These are phyloP conservation scores for Talaromyces ruber DNA, from an alignment of 495 filamentous ascomycete genomes.

Conservation along the genomic window DNA sequence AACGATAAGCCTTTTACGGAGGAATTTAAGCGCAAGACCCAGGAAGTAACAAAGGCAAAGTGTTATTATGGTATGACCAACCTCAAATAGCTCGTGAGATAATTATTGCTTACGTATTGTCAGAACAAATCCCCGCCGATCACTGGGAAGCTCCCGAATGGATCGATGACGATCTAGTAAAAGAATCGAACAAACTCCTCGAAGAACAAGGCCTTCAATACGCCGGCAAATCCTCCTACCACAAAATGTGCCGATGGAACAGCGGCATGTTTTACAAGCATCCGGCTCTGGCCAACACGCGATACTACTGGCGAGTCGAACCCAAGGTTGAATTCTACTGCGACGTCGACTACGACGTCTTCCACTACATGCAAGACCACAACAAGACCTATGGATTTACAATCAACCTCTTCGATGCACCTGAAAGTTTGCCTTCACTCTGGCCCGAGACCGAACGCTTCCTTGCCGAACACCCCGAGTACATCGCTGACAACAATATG, in stretches of 20 bases:
- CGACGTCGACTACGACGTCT: conserved; percentile 97
- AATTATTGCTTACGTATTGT: neutral
- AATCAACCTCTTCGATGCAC: conserved; percentile 92
- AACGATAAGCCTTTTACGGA: conserved; percentile 93
- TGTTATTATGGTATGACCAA: conserved; percentile 61
- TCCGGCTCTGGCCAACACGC: conserved; percentile 68
- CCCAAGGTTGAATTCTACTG: conserved; percentile 99
- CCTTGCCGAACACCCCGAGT: conserved; percentile 72
- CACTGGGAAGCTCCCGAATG: conserved; percentile 90
- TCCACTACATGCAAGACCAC: conserved; percentile 94
- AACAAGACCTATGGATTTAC: conserved; percentile 99
- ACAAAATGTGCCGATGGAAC: conserved; percentile 99
- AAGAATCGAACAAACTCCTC: conserved; percentile 76
- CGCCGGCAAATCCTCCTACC: conserved; percentile 78
- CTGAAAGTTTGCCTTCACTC: conserved; percentile 74
- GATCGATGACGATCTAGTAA: conserved; percentile 82
- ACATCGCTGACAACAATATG: conserved; percentile 76
- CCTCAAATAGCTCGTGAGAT: neutral
- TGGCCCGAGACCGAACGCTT: conserved; percentile 95
- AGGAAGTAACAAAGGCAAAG: conserved; percentile 73
- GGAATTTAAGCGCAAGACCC: conserved; percentile 80
- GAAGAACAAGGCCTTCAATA: conserved; percentile 85
- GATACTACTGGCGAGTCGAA: conserved; percentile 99
- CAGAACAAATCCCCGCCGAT: conserved; percentile 81
- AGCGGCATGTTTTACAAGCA: conserved; percentile 97